Evolutionary conservation across 371 early-diverging fungal genomes (phyloP).

Genomic region (Rhizopus delemar): DNA sequence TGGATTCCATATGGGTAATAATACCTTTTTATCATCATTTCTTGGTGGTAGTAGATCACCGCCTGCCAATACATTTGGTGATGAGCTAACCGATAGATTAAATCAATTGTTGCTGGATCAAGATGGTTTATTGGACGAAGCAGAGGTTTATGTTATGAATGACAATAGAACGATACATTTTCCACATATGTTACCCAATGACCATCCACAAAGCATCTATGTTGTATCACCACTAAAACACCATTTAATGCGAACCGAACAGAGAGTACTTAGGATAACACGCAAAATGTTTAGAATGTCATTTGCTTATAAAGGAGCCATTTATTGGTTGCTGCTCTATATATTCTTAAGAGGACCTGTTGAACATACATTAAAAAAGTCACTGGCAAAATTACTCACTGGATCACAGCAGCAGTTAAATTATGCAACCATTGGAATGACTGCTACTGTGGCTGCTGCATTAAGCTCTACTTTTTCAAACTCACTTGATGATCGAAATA

Average conservation of each 20-base stretch:
- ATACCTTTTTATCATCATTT: constrained; percentile 40
- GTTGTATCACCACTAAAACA: constrained; percentile 35
- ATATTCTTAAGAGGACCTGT: constrained; percentile 45
- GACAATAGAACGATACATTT: constrained; percentile 29
- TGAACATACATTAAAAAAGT: constrained; percentile 32
- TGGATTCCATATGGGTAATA: constrained; percentile 43
- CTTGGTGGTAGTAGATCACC: constrained; percentile 7
- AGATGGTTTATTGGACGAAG: constrained; percentile 5
- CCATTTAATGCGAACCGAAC: constrained; percentile 35
- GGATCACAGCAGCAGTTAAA: constrained; percentile 29
- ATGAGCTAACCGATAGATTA: constrained; percentile 18
- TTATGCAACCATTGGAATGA: constrained; percentile 43
- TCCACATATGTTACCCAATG: constrained; percentile 43
- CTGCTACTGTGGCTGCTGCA: constrained; percentile 42
- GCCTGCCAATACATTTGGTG: constrained; percentile 9
- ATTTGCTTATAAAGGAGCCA: constrained; percentile 44
- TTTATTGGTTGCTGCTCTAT: constrained; percentile 47
- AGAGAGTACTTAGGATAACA: constrained; percentile 31
- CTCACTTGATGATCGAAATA: constrained; percentile 22
- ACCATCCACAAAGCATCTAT: constrained; percentile 44
- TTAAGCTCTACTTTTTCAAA: constrained; percentile 36
- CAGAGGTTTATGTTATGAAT: neutral
- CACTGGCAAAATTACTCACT: constrained; percentile 27
- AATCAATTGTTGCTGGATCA: constrained; percentile 11
- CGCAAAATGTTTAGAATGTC: constrained; percentile 37